Conservation (phyloP, 164 flowering plant genomes). For the Magnolia officinalis region DNA sequence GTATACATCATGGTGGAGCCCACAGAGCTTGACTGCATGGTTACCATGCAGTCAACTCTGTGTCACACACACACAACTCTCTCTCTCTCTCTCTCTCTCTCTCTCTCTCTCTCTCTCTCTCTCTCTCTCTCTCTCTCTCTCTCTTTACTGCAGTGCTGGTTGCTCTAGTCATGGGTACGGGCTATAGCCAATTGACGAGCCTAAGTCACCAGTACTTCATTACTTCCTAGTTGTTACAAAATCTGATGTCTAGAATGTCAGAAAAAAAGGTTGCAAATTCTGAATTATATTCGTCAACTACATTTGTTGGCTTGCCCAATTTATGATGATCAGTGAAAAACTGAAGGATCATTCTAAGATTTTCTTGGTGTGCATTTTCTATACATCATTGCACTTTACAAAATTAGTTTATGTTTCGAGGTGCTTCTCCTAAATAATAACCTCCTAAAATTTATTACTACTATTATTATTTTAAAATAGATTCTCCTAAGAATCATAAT, state of each 20-base stretch:
- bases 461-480: not conserved
- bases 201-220: too few species aligned
- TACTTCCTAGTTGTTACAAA: too few species aligned
- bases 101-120: too few species aligned
- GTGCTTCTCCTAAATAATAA: not conserved
- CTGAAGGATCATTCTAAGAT: not conserved
- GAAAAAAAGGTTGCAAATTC: not conserved
- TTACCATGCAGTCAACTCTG: too few species aligned
- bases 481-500: conserved; percentile 34
- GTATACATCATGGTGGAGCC: too few species aligned
- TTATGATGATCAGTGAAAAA: too few species aligned
- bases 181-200: too few species aligned
- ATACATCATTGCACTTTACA: not conserved
- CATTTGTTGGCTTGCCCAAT: not conserved
- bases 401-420: not conserved
- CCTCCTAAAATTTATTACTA: not conserved
- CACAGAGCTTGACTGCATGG: too few species aligned
- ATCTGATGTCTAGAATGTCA: too few species aligned
- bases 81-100: not conserved
- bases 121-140: not conserved
- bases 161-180: not conserved
- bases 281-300: not conserved
- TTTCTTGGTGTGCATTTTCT: not conserved
- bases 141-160: not conserved
- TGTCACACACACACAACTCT: too few species aligned